Evolutionary conservation across 1,284 basidiomycete species (phyloP).

Genomic region (Xerocomus cyaneibrunnescens): DNA sequence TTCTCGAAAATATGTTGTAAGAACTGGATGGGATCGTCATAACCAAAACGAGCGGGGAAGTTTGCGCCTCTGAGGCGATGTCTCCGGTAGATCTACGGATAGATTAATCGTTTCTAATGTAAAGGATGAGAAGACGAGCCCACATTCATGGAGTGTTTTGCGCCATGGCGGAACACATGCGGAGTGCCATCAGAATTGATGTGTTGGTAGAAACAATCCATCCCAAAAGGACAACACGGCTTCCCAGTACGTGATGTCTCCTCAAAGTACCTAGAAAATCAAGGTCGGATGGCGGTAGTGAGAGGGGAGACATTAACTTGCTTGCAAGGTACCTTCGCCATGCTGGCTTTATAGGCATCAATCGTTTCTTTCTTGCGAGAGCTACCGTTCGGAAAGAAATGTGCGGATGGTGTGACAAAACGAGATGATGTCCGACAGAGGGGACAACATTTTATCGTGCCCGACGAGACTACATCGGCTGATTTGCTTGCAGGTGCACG

Average conservation of each 20-base stretch:
- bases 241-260: conserved; percentile 43
- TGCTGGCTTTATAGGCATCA: conserved; percentile 65
- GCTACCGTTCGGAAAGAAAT: conserved; percentile 56
- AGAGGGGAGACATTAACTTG: conserved; percentile 33
- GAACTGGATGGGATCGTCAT: conserved; percentile 32
- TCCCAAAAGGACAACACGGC: conserved; percentile 69
- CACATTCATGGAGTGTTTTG: conserved; percentile 52
- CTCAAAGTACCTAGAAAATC: conserved; percentile 56
- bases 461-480: conserved; percentile 49
- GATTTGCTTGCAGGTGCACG: conserved; percentile 56
- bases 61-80: conserved; percentile 20
- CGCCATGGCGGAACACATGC: conserved; percentile 53
- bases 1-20: conserved; percentile 31
- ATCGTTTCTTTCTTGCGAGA: conserved; percentile 51
- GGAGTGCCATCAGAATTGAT: conserved; percentile 61
- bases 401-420: conserved; percentile 68
- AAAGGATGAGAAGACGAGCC: conserved; percentile 3
- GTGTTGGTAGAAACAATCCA: conserved; percentile 76
- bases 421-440: conserved; percentile 64
- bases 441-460: conserved; percentile 69
- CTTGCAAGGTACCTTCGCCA: conserved; percentile 66
- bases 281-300: conserved; percentile 1
- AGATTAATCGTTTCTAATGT: not conserved
- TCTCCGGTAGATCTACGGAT: conserved; percentile 28
- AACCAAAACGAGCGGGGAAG: conserved; percentile 22